Conservation (phyloP, 495 filamentous ascomycete species). For the Annulohypoxylon bovei region DNA sequence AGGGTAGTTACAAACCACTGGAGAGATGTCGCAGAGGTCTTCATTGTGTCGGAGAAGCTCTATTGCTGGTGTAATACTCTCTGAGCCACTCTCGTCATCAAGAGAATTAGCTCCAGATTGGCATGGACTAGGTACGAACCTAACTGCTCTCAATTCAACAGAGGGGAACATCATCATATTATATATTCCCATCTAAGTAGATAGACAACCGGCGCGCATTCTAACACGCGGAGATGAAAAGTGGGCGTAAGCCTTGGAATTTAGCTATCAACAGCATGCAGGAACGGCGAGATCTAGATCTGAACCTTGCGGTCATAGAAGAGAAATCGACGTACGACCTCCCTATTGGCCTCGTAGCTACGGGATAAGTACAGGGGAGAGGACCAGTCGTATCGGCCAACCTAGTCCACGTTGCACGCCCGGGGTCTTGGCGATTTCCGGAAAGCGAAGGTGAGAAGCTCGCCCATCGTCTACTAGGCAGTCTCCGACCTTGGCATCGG, state of each 20-base stretch:
- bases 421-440: slow-evolving; percentile 37
- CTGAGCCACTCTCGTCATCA: neutral
- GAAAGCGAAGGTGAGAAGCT: slow-evolving; percentile 41
- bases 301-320: slow-evolving; percentile 16
- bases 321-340: slow-evolving; percentile 14
- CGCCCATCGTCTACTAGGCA: slow-evolving; percentile 7
- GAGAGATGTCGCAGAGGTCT: slow-evolving; percentile 1
- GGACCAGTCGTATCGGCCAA: slow-evolving; percentile 27
- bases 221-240: slow-evolving; percentile 26
- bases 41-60: slow-evolving; percentile 10
- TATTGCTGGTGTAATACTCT: neutral
- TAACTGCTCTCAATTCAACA: neutral
- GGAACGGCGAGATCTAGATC: slow-evolving; percentile 31
- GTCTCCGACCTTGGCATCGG: slow-evolving; percentile 34
- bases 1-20: slow-evolving; percentile 7
- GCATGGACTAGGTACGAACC: neutral
- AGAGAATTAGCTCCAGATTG: neutral
- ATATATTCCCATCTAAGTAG: slow-evolving; percentile 11
- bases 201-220: neutral
- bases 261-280: slow-evolving; percentile 24
- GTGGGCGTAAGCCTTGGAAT: slow-evolving; percentile 15
- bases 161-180: neutral
- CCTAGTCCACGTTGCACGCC: slow-evolving; percentile 33
- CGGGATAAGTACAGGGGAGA: slow-evolving; percentile 10
- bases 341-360: slow-evolving; percentile 21